Evolutionary conservation across 108 stramenopile species (phyloP), one percentile per base, ranked within the genome.

Genomic region (Skeletonema costatum): DNA sequence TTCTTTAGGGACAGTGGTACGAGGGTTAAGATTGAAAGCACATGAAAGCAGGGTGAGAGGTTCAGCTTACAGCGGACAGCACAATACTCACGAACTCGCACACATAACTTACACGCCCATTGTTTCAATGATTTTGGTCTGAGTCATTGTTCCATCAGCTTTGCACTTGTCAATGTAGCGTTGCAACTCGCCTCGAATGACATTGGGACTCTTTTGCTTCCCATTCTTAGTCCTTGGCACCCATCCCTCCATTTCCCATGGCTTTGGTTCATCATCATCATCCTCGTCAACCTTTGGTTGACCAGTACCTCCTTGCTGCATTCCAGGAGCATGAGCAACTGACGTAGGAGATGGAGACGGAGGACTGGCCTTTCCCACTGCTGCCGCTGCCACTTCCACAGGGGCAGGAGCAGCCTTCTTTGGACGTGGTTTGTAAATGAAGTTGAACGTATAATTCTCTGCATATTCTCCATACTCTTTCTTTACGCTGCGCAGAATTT

Each of bases 91-190:
- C 25, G 25, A 25, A 25, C 25, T 25, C 25, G 25, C 25, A 25
- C 25, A 25, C 25, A 25, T 25, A 25, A 25, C 25, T 25, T 25
- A 25, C 25, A 85, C 84, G 16, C 71, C 71, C 73, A 85, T 81
- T 30, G 31, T 33, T 31, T 80, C 38, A 30, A 85, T 71, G 58
- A 85, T 81, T 6, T 25, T n/a, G 6, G 75, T 77, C 58, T 81
- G 75, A 30, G 69, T 85, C 66, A 17, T 42, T 9, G 78, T 44
- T 16, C 72, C 72, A 21, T 80, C 72, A 17, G 66, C 60, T 46
- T 74, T 74, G 59, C 80, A 81, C 33, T 70, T 35, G 59, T 85
- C 84, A 64, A 85, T 79, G 51, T 85, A 85, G 19, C 66, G 56
- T 48, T 77, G 79, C 3, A 84, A 68, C 39, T 84, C 78, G 33